Evolutionary conservation across 345 rosid species (phyloP), one percentile per base, ranked within the genome.

Genomic region (Viola odorata): DNA sequence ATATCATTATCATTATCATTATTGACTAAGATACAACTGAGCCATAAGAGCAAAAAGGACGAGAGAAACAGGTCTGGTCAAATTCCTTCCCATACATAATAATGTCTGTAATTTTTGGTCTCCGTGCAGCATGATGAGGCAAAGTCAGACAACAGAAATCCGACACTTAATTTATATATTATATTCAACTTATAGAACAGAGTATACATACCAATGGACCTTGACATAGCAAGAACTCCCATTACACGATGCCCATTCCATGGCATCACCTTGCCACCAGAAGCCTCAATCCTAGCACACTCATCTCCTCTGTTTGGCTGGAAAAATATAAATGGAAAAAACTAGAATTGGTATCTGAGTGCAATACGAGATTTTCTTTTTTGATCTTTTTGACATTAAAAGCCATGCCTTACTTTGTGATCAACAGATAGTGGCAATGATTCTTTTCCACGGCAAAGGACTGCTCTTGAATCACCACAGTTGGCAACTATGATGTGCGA

Each of bases 251-350:
- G 65, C 42, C 78, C 78, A 50, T 70, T 49, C 53, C 62, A 44
- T 42, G 54, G 64, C 6, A 64, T 37, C 55, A 74, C 62, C 60
- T 68, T 68, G 16, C 71, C 76, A 8, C 76, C 76, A 50, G 76
- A 71, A 37, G 75, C 76, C 15, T 37, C 55, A 36, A 73, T 67
- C 47, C 76, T 70, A 9, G 68, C 71, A n/a, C 58, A 45, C 44
- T 71, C 78, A 49, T 68, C 76, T 37, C 51, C 67, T 53, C 67
- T 61, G n/a, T 68, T 53, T 4, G 72, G 66, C 78, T 74, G 74
- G 57, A 44, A 37, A 45, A n/a, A 50, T 11, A 7, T n/a, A 36
- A 32, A 45, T 4, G 7, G 5, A 14, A 13, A 15, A 39, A 38
- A 41, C 41, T 23, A 2, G 12, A 8, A 23, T 49, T 3, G 12